phyloP scores from a whole-genome alignment of 176 grass and related monocot genomes.

The Bolboschoenus planiculmis region DNA sequence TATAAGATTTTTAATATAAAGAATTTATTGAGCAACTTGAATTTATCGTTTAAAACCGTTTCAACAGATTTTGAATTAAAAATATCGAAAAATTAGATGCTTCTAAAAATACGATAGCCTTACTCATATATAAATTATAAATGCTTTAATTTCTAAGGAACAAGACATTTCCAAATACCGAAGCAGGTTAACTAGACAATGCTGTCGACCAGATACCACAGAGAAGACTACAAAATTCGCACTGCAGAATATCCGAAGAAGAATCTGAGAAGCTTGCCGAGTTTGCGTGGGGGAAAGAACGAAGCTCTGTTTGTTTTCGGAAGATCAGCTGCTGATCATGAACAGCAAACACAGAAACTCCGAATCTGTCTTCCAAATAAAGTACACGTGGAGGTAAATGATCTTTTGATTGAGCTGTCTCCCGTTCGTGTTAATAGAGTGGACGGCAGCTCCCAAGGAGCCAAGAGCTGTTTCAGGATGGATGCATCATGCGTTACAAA shows the following conservation, averaged over 20 bases:
- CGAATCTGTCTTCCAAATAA: too few relatives aligned
- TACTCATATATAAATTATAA: too few relatives aligned
- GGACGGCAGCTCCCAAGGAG: background rate
- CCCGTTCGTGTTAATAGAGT: background rate
- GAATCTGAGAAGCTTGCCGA: background rate
- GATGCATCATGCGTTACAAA: too few relatives aligned
- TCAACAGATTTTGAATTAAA: too few relatives aligned
- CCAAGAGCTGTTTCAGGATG: too few relatives aligned
- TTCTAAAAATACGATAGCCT: too few relatives aligned
- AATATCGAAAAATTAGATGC: too few relatives aligned
- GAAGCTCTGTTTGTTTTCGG: conserved; percentile 26
- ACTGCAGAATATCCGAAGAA: conserved; percentile 17
- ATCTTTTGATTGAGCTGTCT: background rate
- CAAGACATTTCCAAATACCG: too few relatives aligned
- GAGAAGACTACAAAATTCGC: background rate
- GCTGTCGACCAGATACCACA: background rate
- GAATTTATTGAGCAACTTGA: too few relatives aligned
- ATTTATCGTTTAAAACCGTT: too few relatives aligned
- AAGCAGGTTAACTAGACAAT: background rate
- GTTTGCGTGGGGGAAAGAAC: conserved; percentile 62
- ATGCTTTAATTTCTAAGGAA: too few relatives aligned
- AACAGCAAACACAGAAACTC: conserved; percentile 21
- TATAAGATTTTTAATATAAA: too few relatives aligned
- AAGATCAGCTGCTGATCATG: conserved; percentile 31
- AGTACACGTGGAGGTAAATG: background rate